These are phyloP conservation scores for Kodamaea fungicola DNA, from an alignment of 1,139 yeast genomes.

Conservation along the genomic window DNA sequence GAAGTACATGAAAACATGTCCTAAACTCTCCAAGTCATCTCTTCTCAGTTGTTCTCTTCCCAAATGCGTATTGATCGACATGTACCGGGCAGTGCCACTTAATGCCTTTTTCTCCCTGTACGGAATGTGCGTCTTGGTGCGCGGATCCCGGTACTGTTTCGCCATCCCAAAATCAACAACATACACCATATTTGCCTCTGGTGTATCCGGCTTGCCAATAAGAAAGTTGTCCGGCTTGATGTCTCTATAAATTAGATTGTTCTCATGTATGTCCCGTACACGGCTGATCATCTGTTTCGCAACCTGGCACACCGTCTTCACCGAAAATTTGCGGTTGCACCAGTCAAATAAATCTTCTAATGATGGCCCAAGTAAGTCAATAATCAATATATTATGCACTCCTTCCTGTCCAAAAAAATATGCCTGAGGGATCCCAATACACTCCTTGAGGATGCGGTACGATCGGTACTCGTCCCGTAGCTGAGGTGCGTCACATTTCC, in stretches of 20 bases:
- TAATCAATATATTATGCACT: conserved; percentile 67
- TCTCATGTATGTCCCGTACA: conserved; percentile 65
- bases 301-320: conserved; percentile 68
- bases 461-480: conserved; percentile 74
- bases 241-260: conserved; percentile 70
- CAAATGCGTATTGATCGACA: conserved; percentile 63
- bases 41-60: conserved; percentile 65
- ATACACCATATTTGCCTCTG: conserved; percentile 55
- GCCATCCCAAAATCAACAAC: conserved; percentile 62
- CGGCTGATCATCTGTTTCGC: conserved; percentile 72
- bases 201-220: conserved; percentile 64
- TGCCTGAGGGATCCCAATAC: conserved; percentile 68
- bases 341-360: conserved; percentile 77
- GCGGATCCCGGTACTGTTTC: conserved; percentile 63
- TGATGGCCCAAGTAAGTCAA: conserved; percentile 73
- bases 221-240: conserved; percentile 76
- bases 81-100: conserved; percentile 63
- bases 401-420: conserved; percentile 83
- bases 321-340: conserved; percentile 71
- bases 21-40: conserved; percentile 60
- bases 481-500: conserved; percentile 80
- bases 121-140: conserved; percentile 56
- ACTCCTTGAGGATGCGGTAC: conserved; percentile 60
- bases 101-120: conserved; percentile 61
- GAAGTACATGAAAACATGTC: conserved; percentile 63